phyloP scores from a whole-genome alignment of 208 protist species.

The Phytomonas sp. region DNA sequence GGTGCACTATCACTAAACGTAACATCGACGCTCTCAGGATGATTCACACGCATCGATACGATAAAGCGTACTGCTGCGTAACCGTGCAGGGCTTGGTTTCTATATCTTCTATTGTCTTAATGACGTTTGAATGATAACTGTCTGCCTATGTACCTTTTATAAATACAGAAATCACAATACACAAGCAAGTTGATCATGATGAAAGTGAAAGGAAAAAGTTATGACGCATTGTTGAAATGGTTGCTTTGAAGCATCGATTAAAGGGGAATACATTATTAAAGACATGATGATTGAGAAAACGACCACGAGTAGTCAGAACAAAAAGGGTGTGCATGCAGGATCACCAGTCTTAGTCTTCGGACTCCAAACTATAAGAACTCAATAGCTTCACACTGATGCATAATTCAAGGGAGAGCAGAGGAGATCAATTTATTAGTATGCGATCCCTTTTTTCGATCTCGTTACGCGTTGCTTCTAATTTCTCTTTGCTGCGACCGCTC shows the following conservation, averaged over 20 bases:
- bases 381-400: background rate
- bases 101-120: background rate
- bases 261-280: background rate
- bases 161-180: background rate
- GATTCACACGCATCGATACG: background rate
- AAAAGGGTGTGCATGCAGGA: background rate
- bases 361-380: background rate
- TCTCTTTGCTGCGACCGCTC: conserved; percentile 23
- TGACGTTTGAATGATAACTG: background rate
- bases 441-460: conserved; percentile 19
- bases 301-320: background rate
- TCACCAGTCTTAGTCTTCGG: background rate
- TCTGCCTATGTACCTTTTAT: background rate
- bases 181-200: background rate
- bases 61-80: background rate
- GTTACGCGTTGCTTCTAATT: conserved; percentile 18
- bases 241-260: background rate
- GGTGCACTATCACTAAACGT: conserved; percentile 27
- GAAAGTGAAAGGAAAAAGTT: background rate
- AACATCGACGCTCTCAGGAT: background rate
- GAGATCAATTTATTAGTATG: conserved; percentile 4
- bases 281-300: background rate
- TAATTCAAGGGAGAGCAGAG: background rate
- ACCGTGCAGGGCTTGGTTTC: background rate
- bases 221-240: background rate